Evolutionary conservation across 2,329 filamentous ascomycete species (phyloP).

Genomic region (Amauroascus verrucosus): DNA sequence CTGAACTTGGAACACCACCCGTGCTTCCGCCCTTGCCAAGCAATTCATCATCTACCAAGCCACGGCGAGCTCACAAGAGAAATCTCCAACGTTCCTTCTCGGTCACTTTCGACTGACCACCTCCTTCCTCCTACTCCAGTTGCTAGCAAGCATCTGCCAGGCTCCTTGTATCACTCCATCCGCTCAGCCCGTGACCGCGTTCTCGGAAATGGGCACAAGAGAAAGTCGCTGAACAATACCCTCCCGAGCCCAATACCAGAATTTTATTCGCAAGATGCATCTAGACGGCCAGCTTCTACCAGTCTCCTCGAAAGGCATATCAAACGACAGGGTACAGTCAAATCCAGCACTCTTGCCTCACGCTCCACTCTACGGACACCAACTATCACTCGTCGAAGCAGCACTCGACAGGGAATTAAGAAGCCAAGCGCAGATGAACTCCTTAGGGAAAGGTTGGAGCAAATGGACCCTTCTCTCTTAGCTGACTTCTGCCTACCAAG

Average conservation of each 20-base stretch:
- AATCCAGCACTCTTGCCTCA: constrained; percentile 4
- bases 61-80: constrained; percentile 1
- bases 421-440: constrained; percentile 11
- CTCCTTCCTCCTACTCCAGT: constrained; percentile 6
- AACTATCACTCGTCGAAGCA: constrained; percentile 7
- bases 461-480: constrained; percentile 12
- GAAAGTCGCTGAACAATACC: constrained; percentile 8
- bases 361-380: constrained; percentile 7
- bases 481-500: constrained; percentile 12
- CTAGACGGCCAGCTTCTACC: not conserved
- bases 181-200: constrained; percentile 12
- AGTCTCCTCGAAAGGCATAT: constrained; percentile 1
- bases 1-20: constrained; percentile 7
- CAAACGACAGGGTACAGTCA: not conserved
- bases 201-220: constrained; percentile 1
- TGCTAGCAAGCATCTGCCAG: constrained; percentile 4
- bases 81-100: constrained; percentile 2
- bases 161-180: constrained; percentile 15
- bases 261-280: not conserved
- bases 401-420: constrained; percentile 7
- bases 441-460: constrained; percentile 12
- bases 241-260: not conserved
- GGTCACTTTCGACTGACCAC: constrained; percentile 9
- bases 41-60: not conserved
- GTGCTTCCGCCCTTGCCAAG: not conserved